phyloP scores from a whole-genome alignment of 768 basidiomycete genomes.

The Calocera viscosa region DNA sequence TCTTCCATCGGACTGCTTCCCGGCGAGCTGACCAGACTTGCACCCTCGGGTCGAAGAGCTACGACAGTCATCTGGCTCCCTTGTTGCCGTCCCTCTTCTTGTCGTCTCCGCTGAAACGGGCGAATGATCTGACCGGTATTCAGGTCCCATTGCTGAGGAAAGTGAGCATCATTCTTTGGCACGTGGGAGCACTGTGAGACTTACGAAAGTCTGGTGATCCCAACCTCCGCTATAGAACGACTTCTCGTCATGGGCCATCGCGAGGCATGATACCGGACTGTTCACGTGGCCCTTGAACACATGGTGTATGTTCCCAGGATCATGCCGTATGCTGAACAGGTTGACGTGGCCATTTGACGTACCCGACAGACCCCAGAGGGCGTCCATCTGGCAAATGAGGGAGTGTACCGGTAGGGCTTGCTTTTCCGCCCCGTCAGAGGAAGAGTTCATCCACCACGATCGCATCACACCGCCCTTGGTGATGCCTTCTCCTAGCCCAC shows the following conservation, averaged over 20 bases:
- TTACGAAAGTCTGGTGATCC: constrained; percentile 79
- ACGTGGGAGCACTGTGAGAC: constrained; percentile 23
- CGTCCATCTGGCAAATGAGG: constrained; percentile 82
- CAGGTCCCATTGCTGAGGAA: constrained; percentile 86
- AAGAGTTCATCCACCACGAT: constrained; percentile 84
- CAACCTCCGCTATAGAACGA: constrained; percentile 84
- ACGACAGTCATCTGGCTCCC: constrained; percentile 74
- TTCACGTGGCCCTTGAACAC: constrained; percentile 56
- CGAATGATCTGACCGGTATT: constrained; percentile 74
- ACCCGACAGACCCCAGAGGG: constrained; percentile 82
- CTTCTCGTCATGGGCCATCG: constrained; percentile 69
- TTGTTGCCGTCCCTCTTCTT: constrained; percentile 37
- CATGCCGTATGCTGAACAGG: constrained; percentile 83
- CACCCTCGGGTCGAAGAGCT: constrained; percentile 49
- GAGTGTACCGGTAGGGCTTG: constrained; percentile 66
- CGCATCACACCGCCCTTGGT: constrained; percentile 79
- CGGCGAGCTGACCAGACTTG: neutral
- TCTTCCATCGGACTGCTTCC: neutral
- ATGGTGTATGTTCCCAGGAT: constrained; percentile 67
- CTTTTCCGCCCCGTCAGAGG: constrained; percentile 35
- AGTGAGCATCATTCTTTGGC: constrained; percentile 10
- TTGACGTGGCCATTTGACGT: constrained; percentile 86
- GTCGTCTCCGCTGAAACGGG: constrained; percentile 37
- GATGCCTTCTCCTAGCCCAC: constrained; percentile 80
- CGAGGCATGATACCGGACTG: constrained; percentile 74